These are phyloP conservation scores for Agrostemma githago DNA, from an alignment of 148 eudicot genomes.

Conservation along the genomic window DNA sequence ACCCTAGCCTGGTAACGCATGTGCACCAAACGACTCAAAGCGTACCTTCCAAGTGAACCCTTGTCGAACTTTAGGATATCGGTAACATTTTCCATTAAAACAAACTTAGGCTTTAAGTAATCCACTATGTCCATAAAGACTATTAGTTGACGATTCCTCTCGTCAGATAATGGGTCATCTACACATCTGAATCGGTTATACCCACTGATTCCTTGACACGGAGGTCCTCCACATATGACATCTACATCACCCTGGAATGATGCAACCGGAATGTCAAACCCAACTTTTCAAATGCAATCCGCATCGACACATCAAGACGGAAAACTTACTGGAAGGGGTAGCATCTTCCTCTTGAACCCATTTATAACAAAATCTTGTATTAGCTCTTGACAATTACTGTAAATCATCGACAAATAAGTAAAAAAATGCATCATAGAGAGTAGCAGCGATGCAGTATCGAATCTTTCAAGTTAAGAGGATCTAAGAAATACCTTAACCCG, in stretches of 20 bases:
- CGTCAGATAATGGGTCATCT: slow-evolving; percentile 69
- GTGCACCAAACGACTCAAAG: slow-evolving; percentile 83
- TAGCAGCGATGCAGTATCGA: not conserved
- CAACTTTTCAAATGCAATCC: not conserved
- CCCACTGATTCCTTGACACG: slow-evolving; percentile 98
- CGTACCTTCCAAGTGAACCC: slow-evolving; percentile 89
- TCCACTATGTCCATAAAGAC: slow-evolving; percentile 89
- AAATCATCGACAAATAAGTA: slow-evolving; percentile 3
- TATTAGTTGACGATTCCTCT: slow-evolving; percentile 75
- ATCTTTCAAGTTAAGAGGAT: not conserved
- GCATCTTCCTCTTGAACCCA: slow-evolving; percentile 54
- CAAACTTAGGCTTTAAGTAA: slow-evolving; percentile 79
- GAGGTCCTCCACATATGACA: slow-evolving; percentile 97
- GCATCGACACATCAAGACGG: not conserved
- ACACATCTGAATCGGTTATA: slow-evolving; percentile 69
- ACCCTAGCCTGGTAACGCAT: slow-evolving; percentile 86
- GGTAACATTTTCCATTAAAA: slow-evolving; percentile 85
- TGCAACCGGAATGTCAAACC: not conserved
- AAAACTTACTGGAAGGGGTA: slow-evolving; percentile 82
- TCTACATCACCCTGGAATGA: slow-evolving; percentile 72
- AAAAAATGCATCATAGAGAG: slow-evolving; percentile 3
- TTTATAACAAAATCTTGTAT: slow-evolving; percentile 57
- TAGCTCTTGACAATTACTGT: slow-evolving; percentile 74
- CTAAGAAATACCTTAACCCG: slow-evolving; percentile 53
- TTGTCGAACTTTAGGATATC: slow-evolving; percentile 80